Evolutionary conservation across 306 rosid genomes (phyloP), one percentile per base, ranked within the genome.

Genomic region (Styphnolobium japonicum): DNA sequence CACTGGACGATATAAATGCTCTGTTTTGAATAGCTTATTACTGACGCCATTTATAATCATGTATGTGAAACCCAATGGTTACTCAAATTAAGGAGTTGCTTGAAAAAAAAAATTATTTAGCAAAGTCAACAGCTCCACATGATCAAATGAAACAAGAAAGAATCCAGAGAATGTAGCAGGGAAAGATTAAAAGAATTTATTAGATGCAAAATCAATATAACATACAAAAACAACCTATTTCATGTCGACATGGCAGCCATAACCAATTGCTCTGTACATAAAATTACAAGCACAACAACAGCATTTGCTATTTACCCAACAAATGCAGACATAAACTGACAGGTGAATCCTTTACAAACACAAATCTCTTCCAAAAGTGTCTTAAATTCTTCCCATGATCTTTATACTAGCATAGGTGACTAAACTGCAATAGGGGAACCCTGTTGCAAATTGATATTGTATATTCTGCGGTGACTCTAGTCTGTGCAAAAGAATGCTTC

Each of bases 401-500:
- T 58, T 79, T 85, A 75, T 76, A 79, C 85, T 70, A 66, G 58
- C 78, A 84, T 55, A 81, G 34, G 62, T 42, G 29, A 83, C 74
- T 73, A 82, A 86, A 78, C 78, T 73, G 63, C 77, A 86, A 86
- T 49, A 18, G 81, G 56, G 80, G 51, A 61, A 82, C 63, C 77
- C 81, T 79, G 65, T 58, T 82, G 84, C 75, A 73, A 49, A 85
- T 55, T 57, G 71, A 81, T 49, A 69, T 48, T 67, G 78, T 77
- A 60, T 85, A 34, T 57, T 60, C 58, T 11, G 52, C 27, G 42
- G 68, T 55, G 31, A 77, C 79, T 74, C 69, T 76, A 53, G 80
- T 79, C 76, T 75, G 78, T 82, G 92, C 85, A 69, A 88, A 91
- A 82, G 84, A 84, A 88, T 85, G 87, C 86, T 90, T 86, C 89